These are phyloP conservation scores for Sphaceloma murrayae DNA, from an alignment of 2,329 filamentous ascomycete genomes.

Conservation along the genomic window DNA sequence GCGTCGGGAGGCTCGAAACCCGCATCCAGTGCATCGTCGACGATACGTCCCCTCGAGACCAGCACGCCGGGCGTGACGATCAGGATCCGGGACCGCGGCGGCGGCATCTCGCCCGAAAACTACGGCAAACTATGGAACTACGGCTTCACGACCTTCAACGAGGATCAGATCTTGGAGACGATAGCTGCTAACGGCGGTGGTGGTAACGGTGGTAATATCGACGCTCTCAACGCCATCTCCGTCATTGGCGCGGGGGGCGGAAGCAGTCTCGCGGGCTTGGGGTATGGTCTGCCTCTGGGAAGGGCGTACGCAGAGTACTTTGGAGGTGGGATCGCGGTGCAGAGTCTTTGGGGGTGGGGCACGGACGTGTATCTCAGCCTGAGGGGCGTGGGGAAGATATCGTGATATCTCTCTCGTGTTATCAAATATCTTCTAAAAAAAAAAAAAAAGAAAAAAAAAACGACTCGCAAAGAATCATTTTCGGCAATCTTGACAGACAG, in stretches of 20 bases:
- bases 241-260: constrained; percentile 61
- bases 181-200: constrained; percentile 30
- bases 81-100: constrained; percentile 88
- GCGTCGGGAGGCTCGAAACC: constrained; percentile 26
- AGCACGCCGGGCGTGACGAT: constrained; percentile 79
- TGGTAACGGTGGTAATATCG: constrained; percentile 41
- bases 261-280: constrained; percentile 75
- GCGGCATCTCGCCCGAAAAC: constrained; percentile 78
- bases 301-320: constrained; percentile 97
- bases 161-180: constrained; percentile 47
- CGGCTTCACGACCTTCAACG: constrained; percentile 89
- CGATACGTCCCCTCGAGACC: constrained; percentile 38
- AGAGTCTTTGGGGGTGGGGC: constrained; percentile 91
- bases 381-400: constrained; percentile 48
- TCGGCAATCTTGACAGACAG: too few species aligned
- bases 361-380: constrained; percentile 57
- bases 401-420: too few species aligned
- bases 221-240: constrained; percentile 67
- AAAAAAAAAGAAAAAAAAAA: too few species aligned
- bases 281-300: constrained; percentile 76
- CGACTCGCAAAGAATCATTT: too few species aligned
- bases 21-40: constrained; percentile 23
- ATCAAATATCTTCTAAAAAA: too few species aligned
- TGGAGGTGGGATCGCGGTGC: constrained; percentile 87
- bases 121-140: constrained; percentile 90